Percentiles rank a stretch among this genome's conserved stretches.
Conservation (phyloP, 2,329 filamentous ascomycete species). For the Pestalotiopsis sp. region DNA sequence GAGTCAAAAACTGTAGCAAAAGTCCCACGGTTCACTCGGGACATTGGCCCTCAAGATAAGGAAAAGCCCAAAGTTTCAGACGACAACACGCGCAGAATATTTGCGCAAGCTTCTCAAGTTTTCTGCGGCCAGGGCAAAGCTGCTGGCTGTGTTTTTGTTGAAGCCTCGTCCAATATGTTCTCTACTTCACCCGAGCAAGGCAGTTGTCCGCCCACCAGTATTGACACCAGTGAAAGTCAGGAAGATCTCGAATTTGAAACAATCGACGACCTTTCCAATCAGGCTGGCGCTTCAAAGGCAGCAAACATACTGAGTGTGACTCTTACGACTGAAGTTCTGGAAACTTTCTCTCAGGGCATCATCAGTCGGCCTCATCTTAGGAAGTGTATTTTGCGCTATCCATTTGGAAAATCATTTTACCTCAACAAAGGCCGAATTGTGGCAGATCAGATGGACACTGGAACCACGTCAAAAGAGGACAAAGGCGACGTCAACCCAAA, state of each 20-base stretch:
- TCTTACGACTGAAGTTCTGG: background rate
- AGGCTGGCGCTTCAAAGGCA: too few relatives aligned
- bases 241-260: slow-evolving; percentile 17
- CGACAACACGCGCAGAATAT: slow-evolving; percentile 20
- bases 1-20: background rate
- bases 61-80: slow-evolving; percentile 14
- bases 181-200: slow-evolving; percentile 13
- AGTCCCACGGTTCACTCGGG: background rate
- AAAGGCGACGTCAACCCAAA: background rate
- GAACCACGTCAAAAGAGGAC: background rate
- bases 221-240: slow-evolving; percentile 5
- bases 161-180: slow-evolving; percentile 20
- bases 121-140: slow-evolving; percentile 23
- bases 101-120: slow-evolving; percentile 22
- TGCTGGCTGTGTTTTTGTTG: slow-evolving; percentile 21
- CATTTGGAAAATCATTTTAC: slow-evolving; percentile 25
- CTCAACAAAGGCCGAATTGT: slow-evolving; percentile 21
- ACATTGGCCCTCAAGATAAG: slow-evolving; percentile 3
- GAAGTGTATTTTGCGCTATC: slow-evolving; percentile 23
- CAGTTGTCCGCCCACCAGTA: slow-evolving; percentile 14
- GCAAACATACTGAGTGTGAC: background rate
- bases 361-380: slow-evolving; percentile 21
- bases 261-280: background rate
- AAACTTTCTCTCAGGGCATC: slow-evolving; percentile 12
- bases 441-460: background rate